Percentiles rank a stretch among this genome's conserved stretches.
phyloP scores from a whole-genome alignment of 2,329 filamentous ascomycete genomes.

The Penicillium sp. region DNA sequence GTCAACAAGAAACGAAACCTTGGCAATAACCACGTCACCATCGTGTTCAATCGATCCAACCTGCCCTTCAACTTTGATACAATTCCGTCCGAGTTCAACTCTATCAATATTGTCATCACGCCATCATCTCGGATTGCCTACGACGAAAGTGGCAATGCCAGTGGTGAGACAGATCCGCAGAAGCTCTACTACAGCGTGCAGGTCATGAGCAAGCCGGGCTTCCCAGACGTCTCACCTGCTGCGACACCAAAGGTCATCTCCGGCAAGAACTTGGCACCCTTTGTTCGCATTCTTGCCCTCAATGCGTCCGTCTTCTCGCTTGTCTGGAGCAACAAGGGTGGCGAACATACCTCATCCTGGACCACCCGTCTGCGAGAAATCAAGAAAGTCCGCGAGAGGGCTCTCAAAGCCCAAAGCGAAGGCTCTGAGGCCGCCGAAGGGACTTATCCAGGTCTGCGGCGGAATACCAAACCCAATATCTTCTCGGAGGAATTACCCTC shows the following conservation, averaged over 20 bases:
- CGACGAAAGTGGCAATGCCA: conserved; percentile 37
- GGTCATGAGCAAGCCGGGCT: conserved; percentile 81
- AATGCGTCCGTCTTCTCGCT: conserved; percentile 91
- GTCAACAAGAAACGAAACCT: conserved; percentile 90
- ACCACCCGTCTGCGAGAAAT: conserved; percentile 82
- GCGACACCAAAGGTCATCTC: conserved; percentile 87
- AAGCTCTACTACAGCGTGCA: conserved; percentile 79
- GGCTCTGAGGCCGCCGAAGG: conserved; percentile 30
- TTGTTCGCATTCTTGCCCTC: conserved; percentile 83
- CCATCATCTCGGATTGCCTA: conserved; percentile 57
- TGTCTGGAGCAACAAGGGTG: conserved; percentile 74
- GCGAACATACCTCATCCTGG: conserved; percentile 87
- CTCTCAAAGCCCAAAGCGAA: conserved; percentile 31
- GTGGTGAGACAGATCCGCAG: conserved; percentile 31
- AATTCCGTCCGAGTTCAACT: conserved; percentile 93
- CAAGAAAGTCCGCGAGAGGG: conserved; percentile 68
- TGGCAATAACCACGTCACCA: conserved; percentile 96
- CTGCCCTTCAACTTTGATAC: conserved; percentile 83
- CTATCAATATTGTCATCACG: conserved; percentile 92
- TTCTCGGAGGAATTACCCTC: conserved; percentile 35
- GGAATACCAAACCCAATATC: conserved; percentile 40
- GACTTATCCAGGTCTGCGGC: conserved; percentile 33
- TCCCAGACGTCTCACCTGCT: conserved; percentile 87
- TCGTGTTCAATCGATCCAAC: conserved; percentile 97
- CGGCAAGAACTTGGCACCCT: conserved; percentile 74